Base-by-base conservation (phyloP, 1,284 basidiomycete species). In the Abortiporus biennis region DNA sequence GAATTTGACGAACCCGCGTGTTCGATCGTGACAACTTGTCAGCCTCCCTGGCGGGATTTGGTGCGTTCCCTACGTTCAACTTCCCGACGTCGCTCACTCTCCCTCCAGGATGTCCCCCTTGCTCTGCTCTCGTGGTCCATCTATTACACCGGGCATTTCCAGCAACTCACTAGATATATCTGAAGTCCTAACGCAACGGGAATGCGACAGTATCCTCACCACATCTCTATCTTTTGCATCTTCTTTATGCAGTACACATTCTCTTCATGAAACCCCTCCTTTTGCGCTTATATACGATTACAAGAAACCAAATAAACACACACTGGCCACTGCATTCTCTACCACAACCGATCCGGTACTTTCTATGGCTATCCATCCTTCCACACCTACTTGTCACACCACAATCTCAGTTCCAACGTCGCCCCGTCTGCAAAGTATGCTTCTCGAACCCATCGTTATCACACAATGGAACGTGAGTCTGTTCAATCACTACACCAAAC, bases 391-490 rank as follows among this genome's bases (percentile, higher is more conserved):
- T 29, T 40, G 27, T 32, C 12, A 30, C 9, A 30, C 21, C 20
- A 15, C 24, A 15, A 32, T 40, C 16, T 25, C 21, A 16, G 36
- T 62, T 21, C 77, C 77, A 6, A 80, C 76, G 0, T 54, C 62
- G n/a, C 74, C 73, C 23, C 69, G 78, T 31, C 63, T 80, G 47
- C 66, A 61, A 39, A 49, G 64, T 38, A 66, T 79, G 62, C 54
- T 74, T 21, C 68, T 64, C 51, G 76, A 79, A 53, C 67, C 64
- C 31, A 51, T 74, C 23, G 70, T 65, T 44, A 64, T 80, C 24
- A 59, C 61, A 40, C 65, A 65, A 47, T 81, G 78, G 78, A 62
- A 65, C 46, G 78, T 80, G 53, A 56, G 75, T 64, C 13, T 40
- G 40, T 24, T 22, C 15, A 23, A 25, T 20, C 21, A 11, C 13